A percentile compares a stretch with the other conserved stretches of the same genome.
phyloP scores from a whole-genome alignment of 768 basidiomycete species.

The Leccinum subtestaceum region DNA sequence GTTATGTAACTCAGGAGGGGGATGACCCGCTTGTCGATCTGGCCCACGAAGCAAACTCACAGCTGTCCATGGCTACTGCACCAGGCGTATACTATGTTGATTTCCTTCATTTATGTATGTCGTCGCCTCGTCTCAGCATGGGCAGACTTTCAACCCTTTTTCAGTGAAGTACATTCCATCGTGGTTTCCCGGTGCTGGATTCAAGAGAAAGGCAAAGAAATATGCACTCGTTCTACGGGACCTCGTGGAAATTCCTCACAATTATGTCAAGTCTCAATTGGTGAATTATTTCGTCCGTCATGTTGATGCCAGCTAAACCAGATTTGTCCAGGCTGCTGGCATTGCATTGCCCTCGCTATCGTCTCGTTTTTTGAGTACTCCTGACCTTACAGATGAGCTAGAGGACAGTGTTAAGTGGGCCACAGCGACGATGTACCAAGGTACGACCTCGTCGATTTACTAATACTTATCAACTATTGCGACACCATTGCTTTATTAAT shows the following conservation, averaged over 20 bases:
- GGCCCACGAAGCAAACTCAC: slow-evolving; percentile 26
- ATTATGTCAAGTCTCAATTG: slow-evolving; percentile 13
- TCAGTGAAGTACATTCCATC: slow-evolving; percentile 26
- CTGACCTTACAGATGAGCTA: slow-evolving; percentile 10
- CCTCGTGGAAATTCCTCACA: slow-evolving; percentile 12
- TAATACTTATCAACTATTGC: neutral
- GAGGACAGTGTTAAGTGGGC: slow-evolving; percentile 22
- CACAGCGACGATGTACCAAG: slow-evolving; percentile 10
- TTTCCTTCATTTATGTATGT: slow-evolving; percentile 18
- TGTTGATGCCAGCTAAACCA: neutral
- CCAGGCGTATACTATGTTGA: slow-evolving; percentile 16
- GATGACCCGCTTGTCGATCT: slow-evolving; percentile 37
- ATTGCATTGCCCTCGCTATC: slow-evolving; percentile 15
- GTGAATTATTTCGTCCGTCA: slow-evolving; percentile 4
- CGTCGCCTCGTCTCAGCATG: neutral
- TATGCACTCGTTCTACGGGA: slow-evolving; percentile 7
- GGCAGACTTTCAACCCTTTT: neutral
- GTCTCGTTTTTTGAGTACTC: slow-evolving; percentile 9
- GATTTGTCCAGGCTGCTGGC: slow-evolving; percentile 13
- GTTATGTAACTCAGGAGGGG: slow-evolving; percentile 35
- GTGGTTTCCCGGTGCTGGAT: slow-evolving; percentile 22
- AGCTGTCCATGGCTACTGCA: slow-evolving; percentile 14
- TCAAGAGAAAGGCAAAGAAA: slow-evolving; percentile 14
- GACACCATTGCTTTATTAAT: neutral
- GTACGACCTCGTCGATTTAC: neutral